These are phyloP conservation scores for Neopestalotiopsis rosae DNA, from an alignment of 2,329 filamentous ascomycete genomes.

Conservation along the genomic window DNA sequence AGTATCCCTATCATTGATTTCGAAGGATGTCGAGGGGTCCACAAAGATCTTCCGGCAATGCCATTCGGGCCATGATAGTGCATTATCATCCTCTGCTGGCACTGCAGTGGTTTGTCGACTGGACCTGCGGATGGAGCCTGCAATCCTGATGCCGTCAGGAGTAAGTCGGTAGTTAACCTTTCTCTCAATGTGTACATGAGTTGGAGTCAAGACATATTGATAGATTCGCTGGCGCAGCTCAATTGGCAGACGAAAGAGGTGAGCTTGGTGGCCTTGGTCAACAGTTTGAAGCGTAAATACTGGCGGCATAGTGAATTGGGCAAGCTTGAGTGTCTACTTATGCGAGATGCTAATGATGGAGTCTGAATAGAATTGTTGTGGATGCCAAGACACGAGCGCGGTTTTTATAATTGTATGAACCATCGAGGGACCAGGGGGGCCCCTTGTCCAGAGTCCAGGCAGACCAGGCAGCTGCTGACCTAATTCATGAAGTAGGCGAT, in stretches of 20 bases:
- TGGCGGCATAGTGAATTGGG: neutral
- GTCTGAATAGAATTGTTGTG: too few species aligned
- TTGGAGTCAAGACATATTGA: constrained; percentile 2
- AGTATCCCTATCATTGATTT: neutral
- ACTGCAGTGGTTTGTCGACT: neutral
- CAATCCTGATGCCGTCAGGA: neutral
- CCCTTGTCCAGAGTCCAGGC: too few species aligned
- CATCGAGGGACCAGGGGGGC: too few species aligned
- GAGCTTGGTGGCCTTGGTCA: neutral
- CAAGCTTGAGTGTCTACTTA: neutral
- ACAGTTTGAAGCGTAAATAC: neutral
- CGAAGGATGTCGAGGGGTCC: neutral
- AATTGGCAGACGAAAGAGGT: neutral
- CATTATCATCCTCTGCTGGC: neutral
- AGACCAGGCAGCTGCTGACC: too few species aligned
- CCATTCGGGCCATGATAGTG: neutral
- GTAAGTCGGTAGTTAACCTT: neutral
- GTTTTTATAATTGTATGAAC: too few species aligned
- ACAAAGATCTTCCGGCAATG: neutral
- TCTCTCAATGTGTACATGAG: constrained; percentile 1
- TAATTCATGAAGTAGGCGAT: too few species aligned
- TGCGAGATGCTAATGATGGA: too few species aligned
- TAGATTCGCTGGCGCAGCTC: constrained; percentile 2
- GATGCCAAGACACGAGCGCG: too few species aligned
- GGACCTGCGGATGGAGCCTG: neutral